phyloP scores from a whole-genome alignment of 176 grass and related monocot species.

The Carex kokanica region DNA sequence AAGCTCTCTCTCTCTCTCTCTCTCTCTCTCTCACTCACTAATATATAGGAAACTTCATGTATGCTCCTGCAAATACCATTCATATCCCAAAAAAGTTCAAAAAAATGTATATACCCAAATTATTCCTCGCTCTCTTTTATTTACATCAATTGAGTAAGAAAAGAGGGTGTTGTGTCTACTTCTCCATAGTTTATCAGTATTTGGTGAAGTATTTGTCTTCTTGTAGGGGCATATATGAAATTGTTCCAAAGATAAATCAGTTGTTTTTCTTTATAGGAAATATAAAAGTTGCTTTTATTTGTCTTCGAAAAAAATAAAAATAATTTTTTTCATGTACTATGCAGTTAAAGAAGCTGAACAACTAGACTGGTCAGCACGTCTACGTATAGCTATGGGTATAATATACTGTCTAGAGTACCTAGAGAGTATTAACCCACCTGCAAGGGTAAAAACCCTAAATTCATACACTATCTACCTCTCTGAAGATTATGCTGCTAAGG shows the following conservation, averaged over 20 bases:
- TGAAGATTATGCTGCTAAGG: constrained; percentile 81
- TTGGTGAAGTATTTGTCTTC: neutral
- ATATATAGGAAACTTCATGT: neutral
- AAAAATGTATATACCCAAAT: neutral
- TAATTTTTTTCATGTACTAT: neutral
- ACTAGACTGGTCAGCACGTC: constrained; percentile 54
- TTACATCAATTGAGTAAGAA: neutral
- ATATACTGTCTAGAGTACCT: constrained; percentile 72
- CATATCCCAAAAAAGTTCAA: neutral
- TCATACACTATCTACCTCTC: constrained; percentile 75
- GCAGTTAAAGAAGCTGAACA: constrained; percentile 83
- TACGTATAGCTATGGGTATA: constrained; percentile 70
- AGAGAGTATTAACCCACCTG: constrained; percentile 41
- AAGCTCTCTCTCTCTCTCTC: constrained; percentile 35
- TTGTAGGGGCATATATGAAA: neutral
- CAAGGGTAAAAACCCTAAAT: constrained; percentile 43
- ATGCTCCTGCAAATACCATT: neutral
- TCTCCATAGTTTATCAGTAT: neutral
- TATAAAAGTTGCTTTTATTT: neutral
- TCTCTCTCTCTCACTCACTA: neutral
- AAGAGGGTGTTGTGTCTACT: neutral
- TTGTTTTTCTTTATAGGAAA: neutral
- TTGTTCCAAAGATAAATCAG: neutral
- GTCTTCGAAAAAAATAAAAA: neutral
- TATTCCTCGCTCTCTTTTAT: neutral